These are phyloP conservation scores for Prinsepia uniflora DNA, from an alignment of 306 rosid species.

Conservation along the genomic window DNA sequence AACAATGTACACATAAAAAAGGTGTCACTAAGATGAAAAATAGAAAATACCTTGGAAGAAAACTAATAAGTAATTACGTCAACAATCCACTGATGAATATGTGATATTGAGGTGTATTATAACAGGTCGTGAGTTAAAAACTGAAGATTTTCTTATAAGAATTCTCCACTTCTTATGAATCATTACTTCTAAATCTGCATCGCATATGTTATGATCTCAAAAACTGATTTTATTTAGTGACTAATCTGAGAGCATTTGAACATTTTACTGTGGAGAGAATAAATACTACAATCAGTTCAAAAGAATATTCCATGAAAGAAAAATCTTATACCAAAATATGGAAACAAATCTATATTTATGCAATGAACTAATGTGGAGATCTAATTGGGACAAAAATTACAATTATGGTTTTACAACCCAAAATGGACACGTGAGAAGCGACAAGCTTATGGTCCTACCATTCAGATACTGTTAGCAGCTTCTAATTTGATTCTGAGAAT, in stretches of 20 bases:
- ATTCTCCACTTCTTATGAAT: neutral
- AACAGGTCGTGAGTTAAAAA: neutral
- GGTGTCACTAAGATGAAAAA: neutral
- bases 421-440: neutral
- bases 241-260: neutral
- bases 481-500: neutral
- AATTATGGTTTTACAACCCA: neutral
- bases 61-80: neutral
- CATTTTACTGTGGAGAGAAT: neutral
- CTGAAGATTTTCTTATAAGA: neutral
- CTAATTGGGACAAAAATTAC: neutral
- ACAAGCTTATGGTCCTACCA: neutral
- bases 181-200: neutral
- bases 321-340: neutral
- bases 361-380: neutral
- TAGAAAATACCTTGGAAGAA: neutral
- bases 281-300: neutral
- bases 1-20: slow-evolving; percentile 10
- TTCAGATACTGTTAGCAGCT: neutral
- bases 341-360: neutral
- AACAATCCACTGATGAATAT: neutral
- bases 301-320: neutral
- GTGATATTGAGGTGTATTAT: neutral
- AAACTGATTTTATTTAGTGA: neutral
- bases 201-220: neutral